phyloP scores from a whole-genome alignment of 352 stramenopile genomes.

The Halophytophthora polymorphica region DNA sequence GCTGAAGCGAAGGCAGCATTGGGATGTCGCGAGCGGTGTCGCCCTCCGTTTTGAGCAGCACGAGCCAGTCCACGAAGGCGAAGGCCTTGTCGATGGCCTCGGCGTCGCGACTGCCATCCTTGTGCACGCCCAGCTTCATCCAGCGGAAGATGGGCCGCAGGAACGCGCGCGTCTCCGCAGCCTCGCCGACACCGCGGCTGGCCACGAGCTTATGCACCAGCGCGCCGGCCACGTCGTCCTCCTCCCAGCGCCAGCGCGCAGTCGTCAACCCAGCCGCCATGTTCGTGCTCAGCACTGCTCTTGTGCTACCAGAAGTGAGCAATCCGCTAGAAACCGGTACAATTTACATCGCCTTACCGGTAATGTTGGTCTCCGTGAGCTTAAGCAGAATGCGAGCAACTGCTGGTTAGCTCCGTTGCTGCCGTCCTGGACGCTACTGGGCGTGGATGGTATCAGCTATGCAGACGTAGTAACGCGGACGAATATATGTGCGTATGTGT shows the following conservation, averaged over 20 bases:
- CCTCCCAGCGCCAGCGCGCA: slow-evolving; percentile 21
- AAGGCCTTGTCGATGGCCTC: slow-evolving; percentile 58
- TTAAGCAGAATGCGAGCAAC: too few species aligned
- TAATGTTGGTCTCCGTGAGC: too few species aligned
- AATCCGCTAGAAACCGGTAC: background rate
- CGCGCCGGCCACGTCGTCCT: slow-evolving; percentile 26
- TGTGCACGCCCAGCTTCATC: slow-evolving; percentile 64
- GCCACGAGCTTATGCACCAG: slow-evolving; percentile 22
- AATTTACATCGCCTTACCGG: too few species aligned
- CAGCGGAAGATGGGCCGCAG: slow-evolving; percentile 69
- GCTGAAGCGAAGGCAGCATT: slow-evolving; percentile 39
- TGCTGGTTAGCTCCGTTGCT: too few species aligned
- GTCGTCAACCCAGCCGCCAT: background rate
- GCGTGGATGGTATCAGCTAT: too few species aligned
- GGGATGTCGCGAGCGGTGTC: slow-evolving; percentile 44
- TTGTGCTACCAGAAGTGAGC: too few species aligned
- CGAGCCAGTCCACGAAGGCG: slow-evolving; percentile 69
- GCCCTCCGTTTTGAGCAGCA: slow-evolving; percentile 43
- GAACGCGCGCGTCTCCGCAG: slow-evolving; percentile 59
- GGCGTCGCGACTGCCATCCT: slow-evolving; percentile 53
- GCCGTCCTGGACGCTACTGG: too few species aligned
- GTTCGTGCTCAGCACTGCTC: background rate
- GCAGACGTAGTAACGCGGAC: too few species aligned
- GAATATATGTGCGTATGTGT: too few species aligned
- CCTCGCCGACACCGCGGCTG: slow-evolving; percentile 18